These are phyloP conservation scores for Scedosporium aurantiacum DNA, from an alignment of 2,329 filamentous ascomycete genomes.

Conservation along the genomic window DNA sequence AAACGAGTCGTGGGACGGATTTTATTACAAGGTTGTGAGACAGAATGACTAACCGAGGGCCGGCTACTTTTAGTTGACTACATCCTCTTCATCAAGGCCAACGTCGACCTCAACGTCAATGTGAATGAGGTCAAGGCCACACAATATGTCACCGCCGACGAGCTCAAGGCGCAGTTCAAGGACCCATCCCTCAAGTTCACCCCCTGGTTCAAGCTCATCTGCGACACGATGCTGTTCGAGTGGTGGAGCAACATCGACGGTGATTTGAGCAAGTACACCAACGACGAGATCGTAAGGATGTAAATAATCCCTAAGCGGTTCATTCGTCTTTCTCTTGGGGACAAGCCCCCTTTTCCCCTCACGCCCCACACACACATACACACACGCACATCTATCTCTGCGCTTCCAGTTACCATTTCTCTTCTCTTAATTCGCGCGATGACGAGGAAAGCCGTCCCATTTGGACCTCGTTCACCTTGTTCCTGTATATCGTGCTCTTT, in stretches of 20 bases:
- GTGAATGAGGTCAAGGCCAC: slow-evolving; percentile 81
- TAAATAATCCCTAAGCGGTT: slow-evolving; percentile 10
- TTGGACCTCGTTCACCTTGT: not conserved
- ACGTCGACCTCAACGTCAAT: slow-evolving; percentile 74
- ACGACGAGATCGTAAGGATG: slow-evolving; percentile 82
- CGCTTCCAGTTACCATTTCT: not conserved
- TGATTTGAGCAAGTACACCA: slow-evolving; percentile 73
- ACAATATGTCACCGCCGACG: slow-evolving; percentile 70
- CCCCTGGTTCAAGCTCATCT: slow-evolving; percentile 99
- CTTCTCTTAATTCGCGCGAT: not conserved
- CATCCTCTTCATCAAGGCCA: slow-evolving; percentile 93
- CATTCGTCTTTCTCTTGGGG: not conserved
- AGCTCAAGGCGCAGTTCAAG: slow-evolving; percentile 75
- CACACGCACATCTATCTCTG: not conserved
- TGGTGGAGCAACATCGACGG: slow-evolving; percentile 87
- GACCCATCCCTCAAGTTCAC: slow-evolving; percentile 78
- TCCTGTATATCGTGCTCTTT: not conserved
- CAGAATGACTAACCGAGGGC: slow-evolving; percentile 10
- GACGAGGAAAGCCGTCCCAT: not conserved
- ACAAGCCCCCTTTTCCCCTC: not conserved
- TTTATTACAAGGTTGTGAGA: not conserved
- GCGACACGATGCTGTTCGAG: slow-evolving; percentile 92
- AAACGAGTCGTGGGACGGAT: not conserved
- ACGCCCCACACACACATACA: not conserved
- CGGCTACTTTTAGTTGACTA: slow-evolving; percentile 65